These are phyloP conservation scores for Rhododendron vialii DNA, from an alignment of 148 eudicot genomes.

Conservation along the genomic window DNA sequence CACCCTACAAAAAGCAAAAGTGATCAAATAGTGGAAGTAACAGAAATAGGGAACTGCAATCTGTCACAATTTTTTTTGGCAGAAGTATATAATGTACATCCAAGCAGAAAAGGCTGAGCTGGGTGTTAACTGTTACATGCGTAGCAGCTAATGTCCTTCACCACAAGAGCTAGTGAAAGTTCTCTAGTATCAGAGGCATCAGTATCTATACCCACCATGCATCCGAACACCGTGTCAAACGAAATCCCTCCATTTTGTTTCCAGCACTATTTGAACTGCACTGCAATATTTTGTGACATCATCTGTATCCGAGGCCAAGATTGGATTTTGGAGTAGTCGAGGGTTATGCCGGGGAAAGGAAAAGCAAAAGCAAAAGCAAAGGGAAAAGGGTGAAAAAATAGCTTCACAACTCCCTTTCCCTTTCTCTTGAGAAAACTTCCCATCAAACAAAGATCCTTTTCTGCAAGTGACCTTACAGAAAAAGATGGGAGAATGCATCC, in stretches of 20 bases:
- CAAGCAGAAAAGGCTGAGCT: constrained; percentile 1
- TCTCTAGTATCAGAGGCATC: not conserved
- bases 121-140: not conserved
- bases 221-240: not conserved
- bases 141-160: not conserved
- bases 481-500: not conserved
- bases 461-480: not conserved
- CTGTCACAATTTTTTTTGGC: not conserved
- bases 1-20: not conserved
- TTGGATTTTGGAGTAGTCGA: not conserved
- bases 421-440: not conserved
- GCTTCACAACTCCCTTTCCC: not conserved
- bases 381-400: not conserved
- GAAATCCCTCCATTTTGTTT: not conserved
- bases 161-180: not conserved
- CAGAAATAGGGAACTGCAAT: not conserved
- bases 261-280: not conserved
- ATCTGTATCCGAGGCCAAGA: not conserved
- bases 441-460: not conserved
- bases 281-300: not conserved
- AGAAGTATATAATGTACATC: not conserved
- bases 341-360: not conserved
- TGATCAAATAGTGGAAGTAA: not conserved
- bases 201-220: not conserved
- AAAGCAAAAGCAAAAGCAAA: not conserved